These are phyloP conservation scores for Serpula lacrymans DNA, from an alignment of 768 basidiomycete species.

Conservation along the genomic window DNA sequence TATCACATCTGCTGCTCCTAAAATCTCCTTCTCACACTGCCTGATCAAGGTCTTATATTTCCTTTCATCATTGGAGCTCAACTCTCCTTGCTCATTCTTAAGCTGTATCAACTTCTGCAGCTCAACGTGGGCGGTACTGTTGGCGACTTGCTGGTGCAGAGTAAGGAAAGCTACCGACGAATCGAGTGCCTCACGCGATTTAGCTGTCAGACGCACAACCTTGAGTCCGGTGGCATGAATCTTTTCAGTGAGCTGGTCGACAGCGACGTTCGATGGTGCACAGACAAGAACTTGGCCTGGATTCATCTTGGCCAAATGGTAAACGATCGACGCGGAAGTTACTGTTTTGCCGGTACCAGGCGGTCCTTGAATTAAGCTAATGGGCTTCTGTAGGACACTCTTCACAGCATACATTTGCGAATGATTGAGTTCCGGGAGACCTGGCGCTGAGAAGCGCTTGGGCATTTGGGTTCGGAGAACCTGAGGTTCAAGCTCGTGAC, in stretches of 20 bases:
- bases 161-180: conserved; percentile 94
- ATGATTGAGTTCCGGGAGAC: conserved; percentile 96
- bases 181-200: conserved; percentile 96
- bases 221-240: conserved; percentile 99
- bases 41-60: conserved; percentile 96
- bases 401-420: conserved; percentile 99
- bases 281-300: conserved; percentile 98
- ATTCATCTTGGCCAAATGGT: conserved; percentile 99
- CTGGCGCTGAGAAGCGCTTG: conserved; percentile 95
- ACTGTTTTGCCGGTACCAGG: conserved; percentile 99
- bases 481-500: conserved; percentile 96
- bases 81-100: conserved; percentile 95
- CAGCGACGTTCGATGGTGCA: conserved; percentile 98
- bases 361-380: conserved; percentile 97
- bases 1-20: conserved; percentile 93
- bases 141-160: conserved; percentile 95
- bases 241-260: conserved; percentile 98
- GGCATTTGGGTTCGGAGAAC: conserved; percentile 90
- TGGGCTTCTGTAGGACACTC: conserved; percentile 95
- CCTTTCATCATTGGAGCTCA: conserved; percentile 94
- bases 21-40: conserved; percentile 96
- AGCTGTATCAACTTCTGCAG: conserved; percentile 97
- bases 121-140: conserved; percentile 93
- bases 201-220: conserved; percentile 95
- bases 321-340: conserved; percentile 97